These are phyloP conservation scores for Phoma sp. DNA, from an alignment of 2,329 filamentous ascomycete species.

Conservation along the genomic window DNA sequence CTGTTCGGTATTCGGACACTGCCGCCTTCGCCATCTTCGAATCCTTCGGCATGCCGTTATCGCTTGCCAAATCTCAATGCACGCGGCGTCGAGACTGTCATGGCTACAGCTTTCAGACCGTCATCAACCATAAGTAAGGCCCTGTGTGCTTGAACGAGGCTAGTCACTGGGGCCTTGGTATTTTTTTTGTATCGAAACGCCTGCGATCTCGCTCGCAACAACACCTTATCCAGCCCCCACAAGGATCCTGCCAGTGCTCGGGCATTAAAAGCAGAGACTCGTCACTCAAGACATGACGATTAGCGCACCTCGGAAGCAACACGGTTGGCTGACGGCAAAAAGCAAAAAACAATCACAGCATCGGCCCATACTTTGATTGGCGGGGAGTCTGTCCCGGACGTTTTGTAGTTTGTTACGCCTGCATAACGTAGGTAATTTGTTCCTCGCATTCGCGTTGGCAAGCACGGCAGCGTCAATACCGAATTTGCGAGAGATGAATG, in stretches of 20 bases:
- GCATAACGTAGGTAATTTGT: not conserved
- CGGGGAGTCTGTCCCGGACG: not conserved
- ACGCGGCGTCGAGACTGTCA: not conserved
- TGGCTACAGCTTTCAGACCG: not conserved
- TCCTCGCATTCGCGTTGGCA: not conserved
- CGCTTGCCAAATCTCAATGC: not conserved
- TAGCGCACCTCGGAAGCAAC: conserved; percentile 4
- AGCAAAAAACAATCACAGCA: not conserved
- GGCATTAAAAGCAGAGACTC: not conserved
- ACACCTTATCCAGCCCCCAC: not conserved
- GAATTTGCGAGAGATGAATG: not conserved
- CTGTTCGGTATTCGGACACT: not conserved
- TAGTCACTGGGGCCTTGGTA: not conserved
- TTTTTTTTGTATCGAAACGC: not conserved
- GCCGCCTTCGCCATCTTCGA: not conserved
- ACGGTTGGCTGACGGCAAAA: conserved; percentile 13
- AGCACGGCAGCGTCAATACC: not conserved
- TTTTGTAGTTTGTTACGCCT: conserved; percentile 1
- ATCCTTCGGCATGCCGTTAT: not conserved
- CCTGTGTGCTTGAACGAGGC: not conserved
- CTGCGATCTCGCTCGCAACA: not conserved
- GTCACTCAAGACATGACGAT: not conserved
- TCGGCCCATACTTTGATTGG: not conserved
- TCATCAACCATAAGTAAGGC: not conserved
- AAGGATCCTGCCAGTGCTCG: not conserved